Evolutionary conservation across 345 rosid genomes (phyloP), one percentile per base, ranked within the genome.

Genomic region (Gossypium mustelinum): DNA sequence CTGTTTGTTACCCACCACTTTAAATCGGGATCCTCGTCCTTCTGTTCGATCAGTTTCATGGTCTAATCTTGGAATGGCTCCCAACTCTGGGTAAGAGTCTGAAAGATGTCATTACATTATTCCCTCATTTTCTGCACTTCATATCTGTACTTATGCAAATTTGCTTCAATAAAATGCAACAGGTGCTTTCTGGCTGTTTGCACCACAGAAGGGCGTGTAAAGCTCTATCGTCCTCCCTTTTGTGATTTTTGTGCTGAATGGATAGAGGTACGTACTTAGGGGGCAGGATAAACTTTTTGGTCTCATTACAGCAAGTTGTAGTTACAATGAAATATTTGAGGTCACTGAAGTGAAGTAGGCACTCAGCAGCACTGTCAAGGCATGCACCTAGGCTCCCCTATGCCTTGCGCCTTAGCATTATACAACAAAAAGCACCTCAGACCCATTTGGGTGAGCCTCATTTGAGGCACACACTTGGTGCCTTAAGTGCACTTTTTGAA

Each of bases 161-260:
- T 60, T 73, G 14, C 24, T 27, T 34, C 56, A 43, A 12, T 34
- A 47, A 52, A 62, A 57, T 58, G 25, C 69, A 54, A 56, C 62
- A 95, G 99, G 81, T 91, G 99, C 76, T 88, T 95, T 85, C 87
- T 95, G 68, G 93, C 97, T 70, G 84, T 93, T 75, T 95, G 97
- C 85, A 81, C 98, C 16, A 75, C 87, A 0, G 98, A 90, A 79
- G 98, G 99, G 64, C 84, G 82, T 68, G 90, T 93, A 68, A 95
- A 93, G 86, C 77, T 95, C 79, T 95, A 90, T 77, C 88, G 92
- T 55, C 87, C 92, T 67, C 98, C 99, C 10, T 88, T 77, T 84
- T 81, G 82, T 77, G 98, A 93, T 81, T 94, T 89, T 77, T 84
- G 84, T 82, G 87, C 99, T 70, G 97, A 95, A 78, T 95, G 99